Percentiles rank a stretch among this genome's conserved stretches.
These are phyloP conservation scores for Trichoderma breve DNA, from an alignment of 2,329 filamentous ascomycete species.

Conservation along the genomic window DNA sequence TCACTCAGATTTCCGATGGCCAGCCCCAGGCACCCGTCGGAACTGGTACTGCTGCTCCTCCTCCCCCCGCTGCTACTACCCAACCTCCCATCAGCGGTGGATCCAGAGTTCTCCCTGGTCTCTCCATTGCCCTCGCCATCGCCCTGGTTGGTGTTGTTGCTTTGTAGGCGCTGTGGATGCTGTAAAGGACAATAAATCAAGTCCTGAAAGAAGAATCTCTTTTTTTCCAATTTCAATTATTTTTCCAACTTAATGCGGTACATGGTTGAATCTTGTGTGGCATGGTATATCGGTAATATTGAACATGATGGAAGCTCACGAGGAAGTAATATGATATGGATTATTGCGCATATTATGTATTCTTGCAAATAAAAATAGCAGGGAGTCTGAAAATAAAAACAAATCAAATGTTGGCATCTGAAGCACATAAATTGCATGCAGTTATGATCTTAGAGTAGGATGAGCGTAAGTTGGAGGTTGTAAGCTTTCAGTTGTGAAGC, in stretches of 20 bases:
- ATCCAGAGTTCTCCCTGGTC: constrained; percentile 19
- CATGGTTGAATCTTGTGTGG: background rate
- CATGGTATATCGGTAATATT: background rate
- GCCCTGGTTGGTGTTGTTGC: constrained; percentile 24
- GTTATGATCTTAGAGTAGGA: background rate
- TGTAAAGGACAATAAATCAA: background rate
- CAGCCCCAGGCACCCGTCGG: constrained; percentile 50
- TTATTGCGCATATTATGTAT: background rate
- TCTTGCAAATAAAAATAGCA: background rate
- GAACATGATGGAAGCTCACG: background rate
- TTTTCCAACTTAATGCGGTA: background rate
- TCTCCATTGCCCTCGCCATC: constrained; percentile 20
- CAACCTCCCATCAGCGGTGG: constrained; percentile 12
- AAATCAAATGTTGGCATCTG: background rate
- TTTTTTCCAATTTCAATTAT: background rate
- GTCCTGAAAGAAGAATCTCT: background rate
- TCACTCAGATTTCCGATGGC: constrained; percentile 48
- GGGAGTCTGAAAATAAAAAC: background rate
- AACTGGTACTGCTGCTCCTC: constrained; percentile 39
- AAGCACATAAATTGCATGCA: background rate
- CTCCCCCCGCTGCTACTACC: constrained; percentile 29
- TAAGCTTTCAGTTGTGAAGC: background rate
- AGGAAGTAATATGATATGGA: background rate
- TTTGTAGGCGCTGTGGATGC: constrained; percentile 20
- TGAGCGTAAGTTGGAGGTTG: background rate